phyloP scores from a whole-genome alignment of 108 stramenopile species.

The Cylindrotheca closterium region DNA sequence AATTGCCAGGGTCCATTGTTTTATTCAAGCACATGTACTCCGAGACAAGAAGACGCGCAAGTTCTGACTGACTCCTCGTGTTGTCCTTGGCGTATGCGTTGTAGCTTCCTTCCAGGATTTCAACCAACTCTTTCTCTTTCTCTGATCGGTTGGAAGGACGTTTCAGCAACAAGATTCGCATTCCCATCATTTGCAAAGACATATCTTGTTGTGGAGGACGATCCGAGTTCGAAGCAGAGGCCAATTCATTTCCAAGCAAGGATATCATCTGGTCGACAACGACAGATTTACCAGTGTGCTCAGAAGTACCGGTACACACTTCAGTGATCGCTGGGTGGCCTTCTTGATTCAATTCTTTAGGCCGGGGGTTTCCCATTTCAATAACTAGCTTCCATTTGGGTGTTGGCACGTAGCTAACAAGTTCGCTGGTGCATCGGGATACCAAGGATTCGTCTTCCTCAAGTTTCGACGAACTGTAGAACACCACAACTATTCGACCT shows the following conservation, averaged over 20 bases:
- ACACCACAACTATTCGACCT: constrained; percentile 53
- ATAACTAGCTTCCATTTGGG: constrained; percentile 68
- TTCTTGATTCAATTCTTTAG: not conserved
- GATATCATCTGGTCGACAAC: not conserved
- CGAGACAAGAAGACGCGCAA: constrained; percentile 28
- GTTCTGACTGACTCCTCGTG: constrained; percentile 18
- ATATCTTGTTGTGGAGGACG: constrained; percentile 5
- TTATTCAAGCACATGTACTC: constrained; percentile 34
- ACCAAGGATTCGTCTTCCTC: constrained; percentile 29
- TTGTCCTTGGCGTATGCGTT: constrained; percentile 31
- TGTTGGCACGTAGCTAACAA: constrained; percentile 38
- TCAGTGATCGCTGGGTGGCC: not conserved
- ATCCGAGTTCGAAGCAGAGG: not conserved
- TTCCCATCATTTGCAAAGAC: constrained; percentile 40
- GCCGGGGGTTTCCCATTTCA: constrained; percentile 26
- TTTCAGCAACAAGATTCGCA: constrained; percentile 58
- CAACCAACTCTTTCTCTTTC: constrained; percentile 46
- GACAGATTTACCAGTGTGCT: not conserved
- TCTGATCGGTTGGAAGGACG: constrained; percentile 38
- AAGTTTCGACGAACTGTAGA: constrained; percentile 52
- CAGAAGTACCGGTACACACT: not conserved
- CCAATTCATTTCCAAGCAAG: not conserved
- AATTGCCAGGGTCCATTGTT: too few relatives aligned
- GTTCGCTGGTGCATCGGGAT: constrained; percentile 18
- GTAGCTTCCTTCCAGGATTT: constrained; percentile 48